A percentile compares a stretch with the other conserved stretches of the same genome.
phyloP scores from a whole-genome alignment of 768 basidiomycete species.

The Suillus fuscotomentosus region DNA sequence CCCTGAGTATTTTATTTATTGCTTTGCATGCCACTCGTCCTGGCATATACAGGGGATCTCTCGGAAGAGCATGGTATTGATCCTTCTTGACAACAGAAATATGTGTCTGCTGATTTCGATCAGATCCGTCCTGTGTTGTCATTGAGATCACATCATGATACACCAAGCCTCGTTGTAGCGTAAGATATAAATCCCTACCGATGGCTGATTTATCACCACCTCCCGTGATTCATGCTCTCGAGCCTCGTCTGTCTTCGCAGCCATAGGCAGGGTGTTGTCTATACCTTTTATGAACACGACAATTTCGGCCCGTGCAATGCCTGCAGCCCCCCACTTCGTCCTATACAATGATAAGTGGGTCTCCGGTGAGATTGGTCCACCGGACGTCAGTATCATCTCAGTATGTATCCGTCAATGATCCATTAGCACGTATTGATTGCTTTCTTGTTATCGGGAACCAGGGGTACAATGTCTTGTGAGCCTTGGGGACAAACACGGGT shows the following conservation, averaged over 20 bases:
- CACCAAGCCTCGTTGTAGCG: not conserved
- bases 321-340: slow-evolving; percentile 39
- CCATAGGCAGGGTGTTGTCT: not conserved
- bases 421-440: not conserved
- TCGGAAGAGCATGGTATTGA: too few species aligned
- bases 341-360: slow-evolving; percentile 37
- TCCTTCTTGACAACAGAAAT: too few species aligned
- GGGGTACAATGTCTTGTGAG: slow-evolving; percentile 62
- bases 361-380: slow-evolving; percentile 38
- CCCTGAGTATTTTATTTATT: too few species aligned
- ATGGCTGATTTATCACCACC: not conserved
- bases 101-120: too few species aligned
- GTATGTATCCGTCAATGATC: slow-evolving; percentile 19
- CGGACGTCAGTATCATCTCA: slow-evolving; percentile 28
- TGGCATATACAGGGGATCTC: too few species aligned
- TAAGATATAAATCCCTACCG: not conserved
- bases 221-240: not conserved
- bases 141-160: not conserved
- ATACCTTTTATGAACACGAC: not conserved
- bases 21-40: too few species aligned
- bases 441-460: slow-evolving; percentile 16
- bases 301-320: slow-evolving; percentile 3
- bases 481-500: not conserved
- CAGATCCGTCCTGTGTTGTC: too few species aligned
- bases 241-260: not conserved